phyloP scores from a whole-genome alignment of 2,329 filamentous ascomycete genomes.

The Venturia asperata region DNA sequence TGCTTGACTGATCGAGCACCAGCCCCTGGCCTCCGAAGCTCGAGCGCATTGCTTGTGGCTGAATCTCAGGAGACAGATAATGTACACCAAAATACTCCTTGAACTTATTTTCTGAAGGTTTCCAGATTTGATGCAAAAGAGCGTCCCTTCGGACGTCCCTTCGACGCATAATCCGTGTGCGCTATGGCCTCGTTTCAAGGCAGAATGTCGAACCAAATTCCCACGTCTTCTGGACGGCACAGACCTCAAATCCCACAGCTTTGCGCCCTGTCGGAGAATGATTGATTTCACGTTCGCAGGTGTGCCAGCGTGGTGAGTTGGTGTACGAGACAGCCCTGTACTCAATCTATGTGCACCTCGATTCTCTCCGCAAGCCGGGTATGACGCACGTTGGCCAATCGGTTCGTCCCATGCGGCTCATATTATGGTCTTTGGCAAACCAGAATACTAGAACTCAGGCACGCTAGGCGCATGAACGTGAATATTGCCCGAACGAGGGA shows the following conservation, averaged over 20 bases:
- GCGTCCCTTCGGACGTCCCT: neutral
- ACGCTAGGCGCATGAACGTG: conserved; percentile 10
- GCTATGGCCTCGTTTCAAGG: neutral
- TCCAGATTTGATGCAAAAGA: conserved; percentile 8
- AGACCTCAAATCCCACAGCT: neutral
- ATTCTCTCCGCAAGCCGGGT: neutral
- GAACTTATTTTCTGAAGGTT: neutral
- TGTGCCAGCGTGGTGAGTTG: neutral
- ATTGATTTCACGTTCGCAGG: neutral
- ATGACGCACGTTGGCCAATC: neutral
- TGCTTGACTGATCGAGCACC: neutral
- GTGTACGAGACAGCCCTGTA: conserved; percentile 11
- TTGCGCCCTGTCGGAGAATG: conserved; percentile 6
- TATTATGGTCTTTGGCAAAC: neutral
- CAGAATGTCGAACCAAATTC: conserved; percentile 1
- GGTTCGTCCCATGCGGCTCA: conserved; percentile 1
- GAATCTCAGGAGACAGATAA: neutral
- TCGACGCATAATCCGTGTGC: neutral
- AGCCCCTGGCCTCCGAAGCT: neutral
- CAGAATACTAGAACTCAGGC: conserved; percentile 12
- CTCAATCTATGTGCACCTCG: conserved; percentile 11
- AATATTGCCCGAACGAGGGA: neutral
- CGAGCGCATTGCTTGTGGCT: conserved; percentile 5
- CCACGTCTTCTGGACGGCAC: neutral
- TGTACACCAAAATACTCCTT: neutral